Evolutionary conservation across 2,329 filamentous ascomycete genomes (phyloP), one percentile per base, ranked within the genome.

Genomic region (Capronia epimyces): DNA sequence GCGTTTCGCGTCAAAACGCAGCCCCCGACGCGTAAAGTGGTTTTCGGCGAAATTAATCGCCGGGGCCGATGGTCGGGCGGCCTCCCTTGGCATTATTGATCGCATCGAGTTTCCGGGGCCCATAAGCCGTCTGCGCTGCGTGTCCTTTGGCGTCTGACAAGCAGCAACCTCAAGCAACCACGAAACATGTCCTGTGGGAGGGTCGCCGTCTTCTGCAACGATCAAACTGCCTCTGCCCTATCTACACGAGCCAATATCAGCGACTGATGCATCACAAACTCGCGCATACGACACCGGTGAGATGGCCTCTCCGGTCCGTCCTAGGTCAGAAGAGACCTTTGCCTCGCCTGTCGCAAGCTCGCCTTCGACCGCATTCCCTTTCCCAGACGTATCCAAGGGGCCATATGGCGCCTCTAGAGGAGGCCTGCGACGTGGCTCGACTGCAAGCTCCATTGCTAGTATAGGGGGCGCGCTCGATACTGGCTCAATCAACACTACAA

Each of bases 361-460:
- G 13, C 54, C 56, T 16, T 34, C 46, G 15, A 46, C 42, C 12
- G 52, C 46, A 34, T 61, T 55, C 31, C 59, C 59, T n/a, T 61
- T 61, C 21, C 59, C 59, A 42, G 52, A 55, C 41, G 48, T 56
- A 15, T 37, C 49, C 9, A 50, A 47, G 27, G 47, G 46, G 13
- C 51, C 43, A 2, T 39, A 52, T 34, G 43, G 50, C 22, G 37
- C 43, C n/a, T 47, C 49, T 6, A 47, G 52, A 39, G 52, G 41
- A 29, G 27, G 29, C 9, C 22, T 79, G 42, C 77, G 90, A 65
- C 80, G 89, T 68, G 86, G 82, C 56, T 97, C 93, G 48, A 87
- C 83, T 21, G 84, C 90, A 39, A 95, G 89, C 74, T 96, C 91
- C 18, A 81, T 91, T 61, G 82, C 84, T 65, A 96, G 90, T 25